Base-by-base conservation (phyloP, 371 early-diverging fungal species). In the Rhizoclosmatium hyalinum region DNA sequence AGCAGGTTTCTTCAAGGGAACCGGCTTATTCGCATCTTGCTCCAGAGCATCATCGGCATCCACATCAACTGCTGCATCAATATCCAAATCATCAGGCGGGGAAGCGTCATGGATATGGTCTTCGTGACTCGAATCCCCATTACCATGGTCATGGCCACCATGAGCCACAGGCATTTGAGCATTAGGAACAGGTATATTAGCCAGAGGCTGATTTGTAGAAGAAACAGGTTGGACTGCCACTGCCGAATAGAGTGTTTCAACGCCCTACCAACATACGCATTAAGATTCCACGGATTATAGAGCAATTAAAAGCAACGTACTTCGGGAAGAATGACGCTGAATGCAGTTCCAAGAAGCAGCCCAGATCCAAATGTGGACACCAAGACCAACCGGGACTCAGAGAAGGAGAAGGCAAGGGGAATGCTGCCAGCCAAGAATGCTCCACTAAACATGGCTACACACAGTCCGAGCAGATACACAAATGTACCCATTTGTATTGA, bases 281-380 rank as follows among this genome's bases (percentile, higher is more conserved):
- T 60, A 54, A 17, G 19, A 54, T 54, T 54, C 55, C 19, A 54
- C 17, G 14, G 14, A 17, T 54, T 17, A 54, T 54, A 32, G 32
- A 32, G 32, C 32, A 32, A 32, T 32, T 32, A 32, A 32, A 50
- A 6, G 17, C 0, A 5, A 60, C 19, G 3, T 12, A 62, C 60
- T 60, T 96, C 98, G 2, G 98, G 98, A 55, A 97, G 82, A 65
- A 97, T 95, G 6, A 97, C 95, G 10, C 92, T 90, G 39, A 97
- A 84, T 2, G 95, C 92, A 0, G 96, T 94, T 5, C 96, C 95
- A 56, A 96, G 91, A 32, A 98, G 87, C 45, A 98, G 87, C 14
- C 98, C 98, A 10, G 92, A 92, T 42, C 96, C 94, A 80, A 96
- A 89, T n/a, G 94, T 91, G n/a, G 95, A 92, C 43, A 95, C 82